These are phyloP conservation scores for Metarhizium sp. DNA, from an alignment of 2,329 filamentous ascomycete species.

Conservation along the genomic window DNA sequence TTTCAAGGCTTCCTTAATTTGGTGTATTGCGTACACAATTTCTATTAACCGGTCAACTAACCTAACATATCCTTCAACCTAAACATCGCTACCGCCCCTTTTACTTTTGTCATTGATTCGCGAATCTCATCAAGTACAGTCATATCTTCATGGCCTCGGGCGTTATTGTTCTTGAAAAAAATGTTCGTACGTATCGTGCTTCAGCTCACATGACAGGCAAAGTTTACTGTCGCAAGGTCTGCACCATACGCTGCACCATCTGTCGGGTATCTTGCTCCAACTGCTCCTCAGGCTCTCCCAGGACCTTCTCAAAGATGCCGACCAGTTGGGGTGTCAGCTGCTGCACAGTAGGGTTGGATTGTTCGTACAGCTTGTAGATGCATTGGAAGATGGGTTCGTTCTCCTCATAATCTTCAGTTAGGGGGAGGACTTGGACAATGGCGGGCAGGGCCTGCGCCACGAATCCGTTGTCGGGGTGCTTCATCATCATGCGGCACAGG, in stretches of 20 bases:
- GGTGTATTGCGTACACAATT: background rate
- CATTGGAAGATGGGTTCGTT: conserved; percentile 90
- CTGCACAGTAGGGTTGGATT: conserved; percentile 59
- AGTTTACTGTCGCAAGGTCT: conserved; percentile 21
- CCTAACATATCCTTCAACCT: background rate
- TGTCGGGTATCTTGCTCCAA: conserved; percentile 61
- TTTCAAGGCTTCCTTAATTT: background rate
- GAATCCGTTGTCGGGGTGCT: conserved; percentile 75
- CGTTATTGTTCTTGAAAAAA: background rate
- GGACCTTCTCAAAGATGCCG: conserved; percentile 62
- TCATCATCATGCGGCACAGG: conserved; percentile 83
- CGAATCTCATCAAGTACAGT: conserved; percentile 5
- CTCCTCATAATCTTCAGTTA: conserved; percentile 93
- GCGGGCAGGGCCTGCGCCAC: conserved; percentile 73
- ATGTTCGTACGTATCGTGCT: background rate
- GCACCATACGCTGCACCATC: conserved; percentile 56
- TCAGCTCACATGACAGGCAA: background rate
- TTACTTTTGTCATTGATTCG: conserved; percentile 4
- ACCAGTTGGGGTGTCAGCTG: conserved; percentile 61
- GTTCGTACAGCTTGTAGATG: conserved; percentile 75
- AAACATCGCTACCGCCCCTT: conserved; percentile 1
- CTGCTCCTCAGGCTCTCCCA: conserved; percentile 64
- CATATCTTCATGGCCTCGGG: conserved; percentile 3
- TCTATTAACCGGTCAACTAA: background rate
- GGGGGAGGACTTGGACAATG: conserved; percentile 68